Conservation (phyloP, 1,139 yeast species). For the Blastobotrys persicus region DNA sequence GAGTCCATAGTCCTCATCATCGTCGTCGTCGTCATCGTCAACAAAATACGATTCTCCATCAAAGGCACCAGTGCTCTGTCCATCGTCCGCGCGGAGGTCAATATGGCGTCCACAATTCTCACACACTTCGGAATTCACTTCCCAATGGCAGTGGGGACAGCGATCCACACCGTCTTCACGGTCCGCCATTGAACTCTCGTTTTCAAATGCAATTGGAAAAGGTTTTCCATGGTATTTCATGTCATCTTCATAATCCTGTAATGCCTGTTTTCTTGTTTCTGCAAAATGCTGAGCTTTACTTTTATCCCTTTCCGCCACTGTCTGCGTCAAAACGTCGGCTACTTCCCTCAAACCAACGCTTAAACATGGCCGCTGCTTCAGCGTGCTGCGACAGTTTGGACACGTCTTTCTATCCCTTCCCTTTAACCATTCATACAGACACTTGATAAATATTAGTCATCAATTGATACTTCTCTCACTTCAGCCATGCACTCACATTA, state of each 20-base stretch:
- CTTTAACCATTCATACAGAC: conserved; percentile 31
- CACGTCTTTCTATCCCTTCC: conserved; percentile 25
- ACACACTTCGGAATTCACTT: conserved; percentile 26
- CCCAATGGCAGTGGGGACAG: conserved; percentile 33
- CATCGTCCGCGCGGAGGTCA: neutral
- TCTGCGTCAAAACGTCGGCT: conserved; percentile 16
- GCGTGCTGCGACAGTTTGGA: conserved; percentile 29
- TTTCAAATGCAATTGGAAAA: conserved; percentile 25
- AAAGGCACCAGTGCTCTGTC: neutral
- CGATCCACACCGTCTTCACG: conserved; percentile 30
- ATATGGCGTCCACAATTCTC: conserved; percentile 24
- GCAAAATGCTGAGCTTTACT: conserved; percentile 13
- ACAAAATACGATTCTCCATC: conserved; percentile 6
- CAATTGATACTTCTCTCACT: no score
- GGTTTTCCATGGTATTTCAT: conserved; percentile 18
- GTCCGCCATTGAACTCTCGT: conserved; percentile 22
- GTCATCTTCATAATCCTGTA: conserved; percentile 25
- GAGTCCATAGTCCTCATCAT: conserved; percentile 11
- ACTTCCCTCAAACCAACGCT: conserved; percentile 23
- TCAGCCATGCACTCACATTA: conserved; percentile 25
- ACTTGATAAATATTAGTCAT: conserved; percentile 18
- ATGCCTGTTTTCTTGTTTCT: conserved; percentile 17
- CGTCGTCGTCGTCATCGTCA: conserved; percentile 17
- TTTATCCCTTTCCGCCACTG: conserved; percentile 18
- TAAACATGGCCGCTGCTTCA: conserved; percentile 24